Evolutionary conservation across 2,329 filamentous ascomycete genomes (phyloP).

Genomic region (Fusarium stilboides): DNA sequence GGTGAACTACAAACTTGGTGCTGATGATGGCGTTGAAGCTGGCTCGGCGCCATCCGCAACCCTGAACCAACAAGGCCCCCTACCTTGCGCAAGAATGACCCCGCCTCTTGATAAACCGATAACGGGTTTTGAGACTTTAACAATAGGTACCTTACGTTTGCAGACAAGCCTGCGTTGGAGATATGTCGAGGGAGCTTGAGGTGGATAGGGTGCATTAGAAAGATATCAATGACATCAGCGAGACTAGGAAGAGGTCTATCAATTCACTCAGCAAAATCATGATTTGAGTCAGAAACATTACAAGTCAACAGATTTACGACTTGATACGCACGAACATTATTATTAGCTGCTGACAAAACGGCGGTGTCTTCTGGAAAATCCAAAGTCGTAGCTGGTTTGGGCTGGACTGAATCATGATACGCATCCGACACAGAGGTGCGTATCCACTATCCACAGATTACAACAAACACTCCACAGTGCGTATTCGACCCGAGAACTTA

Average conservation of each 20-base stretch:
- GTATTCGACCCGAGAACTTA: constrained; percentile 12
- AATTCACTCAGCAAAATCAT: constrained; percentile 10
- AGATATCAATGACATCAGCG: constrained; percentile 33
- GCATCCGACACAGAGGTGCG: constrained; percentile 24
- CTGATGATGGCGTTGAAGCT: constrained; percentile 16
- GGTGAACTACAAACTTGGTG: not conserved
- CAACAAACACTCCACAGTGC: constrained; percentile 38
- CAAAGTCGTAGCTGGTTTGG: constrained; percentile 16
- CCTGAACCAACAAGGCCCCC: not conserved
- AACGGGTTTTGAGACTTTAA: constrained; percentile 15
- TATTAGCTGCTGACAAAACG: constrained; percentile 22
- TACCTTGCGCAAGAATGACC: constrained; percentile 18
- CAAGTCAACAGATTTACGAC: not conserved
- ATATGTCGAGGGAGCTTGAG: constrained; percentile 19
- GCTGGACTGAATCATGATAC: constrained; percentile 39
- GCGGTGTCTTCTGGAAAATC: constrained; percentile 39
- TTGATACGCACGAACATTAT: constrained; percentile 17
- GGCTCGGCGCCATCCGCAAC: constrained; percentile 33
- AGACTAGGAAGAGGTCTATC: constrained; percentile 14
- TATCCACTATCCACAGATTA: constrained; percentile 34
- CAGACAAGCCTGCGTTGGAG: constrained; percentile 21
- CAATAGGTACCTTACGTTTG: constrained; percentile 16
- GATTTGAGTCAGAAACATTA: constrained; percentile 1
- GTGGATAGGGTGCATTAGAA: constrained; percentile 30
- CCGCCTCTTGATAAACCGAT: constrained; percentile 39